Base-by-base conservation (phyloP, 768 basidiomycete species). In the Krasilnikovozyma curviuscula region DNA sequence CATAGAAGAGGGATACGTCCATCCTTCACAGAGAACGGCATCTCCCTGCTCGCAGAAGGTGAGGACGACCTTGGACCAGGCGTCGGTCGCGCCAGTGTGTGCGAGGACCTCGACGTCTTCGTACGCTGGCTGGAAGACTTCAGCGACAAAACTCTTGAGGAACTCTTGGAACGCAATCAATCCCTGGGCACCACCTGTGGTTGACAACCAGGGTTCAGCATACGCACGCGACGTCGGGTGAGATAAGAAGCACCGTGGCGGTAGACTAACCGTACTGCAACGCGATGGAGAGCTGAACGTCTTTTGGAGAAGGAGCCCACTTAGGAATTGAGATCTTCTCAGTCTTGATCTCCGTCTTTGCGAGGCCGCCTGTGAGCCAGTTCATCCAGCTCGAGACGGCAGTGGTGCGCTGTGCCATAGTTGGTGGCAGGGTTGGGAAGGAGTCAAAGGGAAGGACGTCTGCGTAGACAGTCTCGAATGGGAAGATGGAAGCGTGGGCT, bases 11-110 rank as follows among this genome's bases (percentile, higher is more conserved):
- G 82, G 77, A 59, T 83, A 89, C 0, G 79, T 75, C 77, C 77
- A 86, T 58, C 1, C 1, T 24, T 4, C 18, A 41, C 18, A n/a
- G 1, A 79, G 60, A 34, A 77, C 63, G 21, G 67, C 68, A 42
- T 79, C 75, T 7, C 78, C 78, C 3, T 72, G 72, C 55, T 83
- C 77, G 60, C 73, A 74, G 9, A 89, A 64, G 18, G 78, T 75
- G 21, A 61, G 60, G 7, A 74, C 68, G 21, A 70, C 67, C 55
- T 79, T 77, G 51, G 59, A 56, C 78, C 80, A 73, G 6, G 66
- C 72, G 52, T 60, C 67, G 7, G 66, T 67, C 8, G 59, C 57
- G 13, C 67, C 66, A 16, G 60, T 55, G 53, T 65, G 63, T 44
- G 63, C 16, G 32, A 45, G 59, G 1, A 70, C 72, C 3, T 68